Conservation (phyloP, 441 rosid species). For the Theobroma grandiflorum region DNA sequence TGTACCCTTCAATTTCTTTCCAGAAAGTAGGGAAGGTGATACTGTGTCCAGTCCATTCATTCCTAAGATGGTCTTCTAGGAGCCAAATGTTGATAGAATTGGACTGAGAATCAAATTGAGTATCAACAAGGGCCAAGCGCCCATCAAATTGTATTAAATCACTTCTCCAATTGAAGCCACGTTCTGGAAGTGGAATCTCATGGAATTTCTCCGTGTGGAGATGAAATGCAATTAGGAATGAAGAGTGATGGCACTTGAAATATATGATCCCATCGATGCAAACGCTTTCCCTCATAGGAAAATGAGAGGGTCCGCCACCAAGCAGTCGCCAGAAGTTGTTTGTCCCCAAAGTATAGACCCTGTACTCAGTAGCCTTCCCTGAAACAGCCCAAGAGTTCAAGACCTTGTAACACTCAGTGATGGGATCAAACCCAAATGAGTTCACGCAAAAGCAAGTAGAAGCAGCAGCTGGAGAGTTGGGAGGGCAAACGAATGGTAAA, state of each 20-base stretch:
- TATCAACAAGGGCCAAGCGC: constrained; percentile 20
- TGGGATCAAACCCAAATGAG: constrained; percentile 28
- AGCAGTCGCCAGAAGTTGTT: constrained; percentile 23
- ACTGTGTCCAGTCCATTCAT: not conserved
- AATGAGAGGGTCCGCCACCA: constrained; percentile 2
- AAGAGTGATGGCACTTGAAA: constrained; percentile 9
- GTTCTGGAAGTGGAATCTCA: not conserved
- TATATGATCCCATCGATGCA: constrained; percentile 26
- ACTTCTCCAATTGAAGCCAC: not conserved
- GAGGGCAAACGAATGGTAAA: constrained; percentile 12
- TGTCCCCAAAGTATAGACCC: constrained; percentile 18
- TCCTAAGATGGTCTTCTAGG: not conserved
- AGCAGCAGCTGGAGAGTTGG: constrained; percentile 9
- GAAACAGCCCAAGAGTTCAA: constrained; percentile 31
- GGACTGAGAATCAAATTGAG: not conserved
- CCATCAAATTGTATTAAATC: constrained; percentile 14
- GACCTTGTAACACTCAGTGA: constrained; percentile 22
- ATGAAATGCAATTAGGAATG: constrained; percentile 21
- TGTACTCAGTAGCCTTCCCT: not conserved
- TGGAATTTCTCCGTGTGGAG: constrained; percentile 13
- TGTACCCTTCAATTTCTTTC: not conserved
- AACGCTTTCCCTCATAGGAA: constrained; percentile 18
- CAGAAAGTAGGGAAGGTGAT: not conserved
- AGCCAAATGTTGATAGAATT: not conserved
- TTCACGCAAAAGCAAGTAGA: constrained; percentile 25